Evolutionary conservation across 257 asterid species (phyloP), one percentile per base, ranked within the genome.

Genomic region (Primulina eburnea): DNA sequence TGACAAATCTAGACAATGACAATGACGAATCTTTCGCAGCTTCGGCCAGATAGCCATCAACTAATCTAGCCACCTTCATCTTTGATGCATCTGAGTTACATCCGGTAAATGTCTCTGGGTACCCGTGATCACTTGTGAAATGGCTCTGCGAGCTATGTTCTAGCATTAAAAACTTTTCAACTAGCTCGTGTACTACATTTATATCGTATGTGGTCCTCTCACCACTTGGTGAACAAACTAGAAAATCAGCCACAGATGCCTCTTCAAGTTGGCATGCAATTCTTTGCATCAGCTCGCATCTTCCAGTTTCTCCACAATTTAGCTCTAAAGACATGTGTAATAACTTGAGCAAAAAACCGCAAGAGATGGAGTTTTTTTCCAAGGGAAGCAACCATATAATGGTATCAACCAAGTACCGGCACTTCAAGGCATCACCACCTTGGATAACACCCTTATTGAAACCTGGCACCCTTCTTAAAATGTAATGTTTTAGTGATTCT

Each of bases 231-330:
- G 85, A 66, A 55, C 78, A 79, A 30, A 84, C 81, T 50, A 88
- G 71, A 28, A 88, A 84, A 80, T 88, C 95, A 56, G 76, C 74
- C 64, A 88, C 86, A 18, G 90, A 79, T 10, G 92, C 90, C 77
- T 84, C 92, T 82, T 86, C 92, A 77, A 88, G 71, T 73, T 88
- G 95, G 75, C 74, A 85, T 57, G 90, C 92, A 40, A 83, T 81
- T 83, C 85, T 79, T 55, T 75, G 79, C 10, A 82, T 86, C n/a
- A 88, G 82, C 67, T 82, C 85, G 14, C 70, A 63, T 76, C 81
- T 76, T 17, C 72, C 73, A 0, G 7, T 57, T 56, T 84, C 88
- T 63, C 86, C 95, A 17, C 78, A 84, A 21, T 79, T 84, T 0
- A 80, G 77, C 2, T 70, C 78, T 59, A 84, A 37, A 40, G 87